Evolutionary conservation across 495 filamentous ascomycete species (phyloP), one percentile per base, ranked within the genome.

Genomic region (Podospora sp.): DNA sequence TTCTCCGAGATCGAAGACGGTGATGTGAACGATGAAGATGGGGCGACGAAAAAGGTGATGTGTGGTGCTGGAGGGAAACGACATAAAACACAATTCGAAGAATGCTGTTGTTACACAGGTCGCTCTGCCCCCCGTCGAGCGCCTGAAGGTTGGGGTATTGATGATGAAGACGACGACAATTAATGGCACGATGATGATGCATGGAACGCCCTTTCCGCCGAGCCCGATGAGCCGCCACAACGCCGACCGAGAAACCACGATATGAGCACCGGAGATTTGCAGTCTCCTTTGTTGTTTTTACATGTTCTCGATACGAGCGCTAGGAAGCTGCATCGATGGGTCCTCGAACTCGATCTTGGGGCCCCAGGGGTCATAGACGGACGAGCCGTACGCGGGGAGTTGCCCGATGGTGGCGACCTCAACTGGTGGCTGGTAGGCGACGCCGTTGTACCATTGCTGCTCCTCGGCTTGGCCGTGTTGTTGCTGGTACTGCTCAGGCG

Each of bases 301-400:
- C 73, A 85, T 76, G 51, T 71, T 77, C 62, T 81, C 77, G 57
- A 85, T 79, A 35, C 83, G 74, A 4, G 72, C 75, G 69, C 81
- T 83, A 11, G 83, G 83, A 75, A 85, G 73, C 63, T 81, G 80
- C 70, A 82, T 72, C 9, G 76, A 71, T 16, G 73, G 68, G 57
- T 84, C 82, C 8, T 80, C 81, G 57, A 75, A 81, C 57, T 83
- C 83, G 33, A 77, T 67, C 71, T 84, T 85, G 25, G 73, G 70
- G 18, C 57, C 71, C 82, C 82, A 84, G 1, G 73, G 68, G 21
- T 77, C 76, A 60, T 77, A 76, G 14, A 76, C 70, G 25, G 71
- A 72, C 11, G 77, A 55, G 21, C 72, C 68, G 65, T 74, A 83
- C 24, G 72, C 66, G 7, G 75, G 75, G 9, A 81, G 35, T 58